A percentile compares a stretch with the other conserved stretches of the same genome.
phyloP scores from a whole-genome alignment of 345 rosid species.

The Bretschneidera sinensis region DNA sequence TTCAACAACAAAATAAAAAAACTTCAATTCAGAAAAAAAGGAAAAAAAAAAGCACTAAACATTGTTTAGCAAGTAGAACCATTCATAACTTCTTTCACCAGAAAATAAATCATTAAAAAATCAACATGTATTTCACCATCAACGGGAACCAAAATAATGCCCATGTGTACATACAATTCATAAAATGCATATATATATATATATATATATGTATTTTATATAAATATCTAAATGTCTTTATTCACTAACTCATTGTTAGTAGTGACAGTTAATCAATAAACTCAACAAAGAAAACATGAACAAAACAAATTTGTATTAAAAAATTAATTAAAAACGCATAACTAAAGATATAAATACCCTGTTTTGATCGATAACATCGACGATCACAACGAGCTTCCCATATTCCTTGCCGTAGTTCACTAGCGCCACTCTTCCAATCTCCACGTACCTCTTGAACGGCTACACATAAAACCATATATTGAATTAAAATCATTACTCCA shows the following conservation, averaged over 20 bases:
- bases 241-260: not conserved
- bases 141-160: not conserved
- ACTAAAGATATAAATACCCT: slow-evolving; percentile 30
- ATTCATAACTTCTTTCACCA: not conserved
- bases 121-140: not conserved
- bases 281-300: not conserved
- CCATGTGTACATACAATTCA: not conserved
- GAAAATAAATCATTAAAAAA: no score
- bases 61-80: no score
- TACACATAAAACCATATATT: slow-evolving; percentile 12
- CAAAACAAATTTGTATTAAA: not conserved
- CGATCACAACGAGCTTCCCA: slow-evolving; percentile 82
- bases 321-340: not conserved
- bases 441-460: slow-evolving; percentile 90
- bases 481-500: not conserved
- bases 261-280: not conserved
- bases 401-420: slow-evolving; percentile 86
- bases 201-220: no score
- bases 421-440: slow-evolving; percentile 87
- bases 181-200: not conserved
- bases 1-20: no score
- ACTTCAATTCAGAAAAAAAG: no score
- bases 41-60: no score
- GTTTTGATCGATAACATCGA: slow-evolving; percentile 87
- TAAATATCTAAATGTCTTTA: not conserved